Percentiles rank a stretch among this genome's conserved stretches.
Evolutionary conservation across 1,284 basidiomycete species (phyloP).

Genomic region (Ceratobasidium sp.): DNA sequence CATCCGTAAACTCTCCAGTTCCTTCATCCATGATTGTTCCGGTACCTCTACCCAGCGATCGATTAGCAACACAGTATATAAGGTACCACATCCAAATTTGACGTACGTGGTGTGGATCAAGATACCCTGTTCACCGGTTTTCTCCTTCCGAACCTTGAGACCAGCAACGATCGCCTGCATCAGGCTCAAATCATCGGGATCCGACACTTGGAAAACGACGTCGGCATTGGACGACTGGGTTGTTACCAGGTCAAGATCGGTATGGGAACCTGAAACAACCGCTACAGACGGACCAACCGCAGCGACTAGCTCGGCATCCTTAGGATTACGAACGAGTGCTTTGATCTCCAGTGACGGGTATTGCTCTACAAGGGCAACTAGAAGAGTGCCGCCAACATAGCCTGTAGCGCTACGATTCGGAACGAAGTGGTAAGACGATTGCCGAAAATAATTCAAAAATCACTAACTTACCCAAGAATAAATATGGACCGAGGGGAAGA

Average conservation of each 20-base stretch:
- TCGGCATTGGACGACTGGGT: constrained; percentile 14
- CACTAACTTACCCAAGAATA: neutral
- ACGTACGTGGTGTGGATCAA: constrained; percentile 4
- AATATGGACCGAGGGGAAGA: constrained; percentile 6
- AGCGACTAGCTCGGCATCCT: neutral
- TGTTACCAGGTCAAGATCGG: constrained; percentile 6
- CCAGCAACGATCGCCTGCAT: constrained; percentile 5
- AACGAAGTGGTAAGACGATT: neutral
- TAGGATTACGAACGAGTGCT: neutral
- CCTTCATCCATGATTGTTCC: constrained; percentile 14
- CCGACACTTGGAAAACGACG: constrained; percentile 8
- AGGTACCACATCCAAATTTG: neutral
- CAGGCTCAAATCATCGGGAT: constrained; percentile 4
- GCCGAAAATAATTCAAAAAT: neutral
- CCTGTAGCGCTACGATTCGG: constrained; percentile 1
- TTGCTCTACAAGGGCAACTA: neutral
- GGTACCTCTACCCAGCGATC: neutral
- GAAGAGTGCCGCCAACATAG: constrained; percentile 7
- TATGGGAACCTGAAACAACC: neutral
- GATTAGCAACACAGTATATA: neutral
- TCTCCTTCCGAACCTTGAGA: neutral
- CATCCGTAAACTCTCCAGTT: constrained; percentile 4
- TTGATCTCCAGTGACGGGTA: neutral
- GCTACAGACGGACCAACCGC: neutral
- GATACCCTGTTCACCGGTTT: neutral